Conservation (phyloP, 1,284 basidiomycete species). For the Ganoderma multipileum region DNA sequence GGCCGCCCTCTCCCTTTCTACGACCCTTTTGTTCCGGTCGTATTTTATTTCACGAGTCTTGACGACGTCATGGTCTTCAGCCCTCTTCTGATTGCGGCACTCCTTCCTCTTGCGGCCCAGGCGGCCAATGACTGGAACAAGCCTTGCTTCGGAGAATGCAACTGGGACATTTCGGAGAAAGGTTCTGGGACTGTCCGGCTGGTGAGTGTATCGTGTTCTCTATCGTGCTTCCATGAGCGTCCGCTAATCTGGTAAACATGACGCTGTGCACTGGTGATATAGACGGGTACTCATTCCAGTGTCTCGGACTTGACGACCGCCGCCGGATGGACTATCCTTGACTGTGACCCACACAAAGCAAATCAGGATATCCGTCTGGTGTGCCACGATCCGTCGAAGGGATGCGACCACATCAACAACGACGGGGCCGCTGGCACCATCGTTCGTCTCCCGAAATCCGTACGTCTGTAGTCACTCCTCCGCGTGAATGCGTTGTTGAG, state of each 20-base stretch:
- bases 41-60: constrained; percentile 9
- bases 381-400: constrained; percentile 44
- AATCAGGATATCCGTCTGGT: constrained; percentile 57
- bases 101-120: constrained; percentile 26
- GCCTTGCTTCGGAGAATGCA: constrained; percentile 33
- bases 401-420: constrained; percentile 54
- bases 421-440: constrained; percentile 55
- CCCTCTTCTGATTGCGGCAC: constrained; percentile 27
- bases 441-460: constrained; percentile 58
- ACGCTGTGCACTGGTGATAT: not conserved
- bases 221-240: not conserved
- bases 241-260: not conserved
- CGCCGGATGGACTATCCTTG: constrained; percentile 59
- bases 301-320: constrained; percentile 61
- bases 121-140: constrained; percentile 34
- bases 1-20: not conserved
- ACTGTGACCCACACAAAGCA: constrained; percentile 47
- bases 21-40: not conserved
- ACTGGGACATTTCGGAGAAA: constrained; percentile 27
- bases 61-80: constrained; percentile 27
- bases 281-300: constrained; percentile 44
- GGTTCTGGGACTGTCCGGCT: constrained; percentile 31
- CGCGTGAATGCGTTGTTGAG: not conserved
- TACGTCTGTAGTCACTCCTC: constrained; percentile 36
- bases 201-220: constrained; percentile 20